Base-by-base conservation (phyloP, 192 early-diverging fungal species). In the Piromyces finnis region DNA sequence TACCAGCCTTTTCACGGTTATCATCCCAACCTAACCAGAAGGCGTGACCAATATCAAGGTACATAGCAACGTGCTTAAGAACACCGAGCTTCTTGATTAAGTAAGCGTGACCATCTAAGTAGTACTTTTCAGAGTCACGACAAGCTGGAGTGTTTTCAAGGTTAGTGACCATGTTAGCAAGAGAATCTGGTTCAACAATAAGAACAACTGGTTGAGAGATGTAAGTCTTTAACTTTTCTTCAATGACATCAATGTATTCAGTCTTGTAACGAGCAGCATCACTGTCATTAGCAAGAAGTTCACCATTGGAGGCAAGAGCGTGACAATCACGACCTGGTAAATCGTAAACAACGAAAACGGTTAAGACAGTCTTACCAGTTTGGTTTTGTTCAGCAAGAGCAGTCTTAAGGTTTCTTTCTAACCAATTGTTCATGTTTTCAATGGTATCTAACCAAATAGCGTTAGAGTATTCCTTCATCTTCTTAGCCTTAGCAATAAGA, bases 131-230 rank as follows among this genome's bases (percentile, higher is more conserved):
- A 26, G 85, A 81, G 15, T 80, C 35, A 78, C 30, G 81, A 80
- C 86, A 86, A 26, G 36, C 78, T 18, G 85, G 77, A 18, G 85
- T 78, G 9, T 37, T 77, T 5, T 29, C 78, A 16, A 68, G 18
- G 84, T 86, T 86, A 29, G 86, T 86, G 37, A 83, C 87, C n/a
- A 86, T 28, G 79, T 86, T 86, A 36, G 87, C 85, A 27, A 86
- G 79, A 26, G 85, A 86, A 80, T 86, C 86, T 28, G 86, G 86
- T 37, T 86, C 86, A 79, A 86, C 83, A 78, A 88, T 77, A 28
- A 87, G 78, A 18, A 89, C 86, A 27, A 86, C 79, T 30, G 86
- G 78, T 35, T 84, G 83, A 77, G 77, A 29, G 1, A 15, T 30
- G 26, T 88, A 77, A 2, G 22, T 29, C 14, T 29, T 28, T 51